Base-by-base conservation (phyloP, 805 yeast genomes). In the Scheffersomyces amazonensis region DNA sequence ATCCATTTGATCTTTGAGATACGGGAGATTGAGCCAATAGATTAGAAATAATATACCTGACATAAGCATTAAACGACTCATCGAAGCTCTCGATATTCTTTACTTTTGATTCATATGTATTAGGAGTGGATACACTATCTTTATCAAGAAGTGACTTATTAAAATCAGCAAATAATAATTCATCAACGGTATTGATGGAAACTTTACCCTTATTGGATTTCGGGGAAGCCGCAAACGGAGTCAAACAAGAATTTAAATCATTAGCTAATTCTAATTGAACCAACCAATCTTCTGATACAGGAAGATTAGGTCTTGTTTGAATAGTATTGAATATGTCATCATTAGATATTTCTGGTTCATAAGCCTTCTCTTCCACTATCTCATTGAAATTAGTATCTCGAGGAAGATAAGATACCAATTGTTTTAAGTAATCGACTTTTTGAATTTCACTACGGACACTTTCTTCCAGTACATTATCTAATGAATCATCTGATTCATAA, bases 271-370 rank as follows among this genome's bases (percentile, higher is more conserved):
- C 73, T 34, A 84, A 54, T 50, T 84, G 91, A 11, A 72, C 65
- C 17, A 76, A 66, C 91, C 95, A 86, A 45, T 81, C 75, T 22
- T 68, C 67, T 5, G 83, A 70, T 1, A 69, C 66, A 1, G 79
- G 75, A 30, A 79, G 62, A 20, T 66, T 54, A 1, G 80, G 73
- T 19, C 64, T 63, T 4, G 56, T 65, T 43, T 70, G 74, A 32
- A 67, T 58, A 5, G 34, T 47, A 28, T 59, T 57, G 53, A 70
- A 50, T 27, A 53, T 49, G 39, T 63, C 47, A 66, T 58, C 44
- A 63, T 69, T 56, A 1, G 48, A 25, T 52, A 73, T 56, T 71
- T 78, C 78, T 0, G 91, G 91, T 56, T 85, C 93, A 53, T 76
- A 85, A 2, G 79, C 83, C 49, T 78, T 82, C 46, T 81, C 86